Evolutionary conservation across 495 filamentous ascomycete species (phyloP).

Genomic region (Penicillium desertorum): DNA sequence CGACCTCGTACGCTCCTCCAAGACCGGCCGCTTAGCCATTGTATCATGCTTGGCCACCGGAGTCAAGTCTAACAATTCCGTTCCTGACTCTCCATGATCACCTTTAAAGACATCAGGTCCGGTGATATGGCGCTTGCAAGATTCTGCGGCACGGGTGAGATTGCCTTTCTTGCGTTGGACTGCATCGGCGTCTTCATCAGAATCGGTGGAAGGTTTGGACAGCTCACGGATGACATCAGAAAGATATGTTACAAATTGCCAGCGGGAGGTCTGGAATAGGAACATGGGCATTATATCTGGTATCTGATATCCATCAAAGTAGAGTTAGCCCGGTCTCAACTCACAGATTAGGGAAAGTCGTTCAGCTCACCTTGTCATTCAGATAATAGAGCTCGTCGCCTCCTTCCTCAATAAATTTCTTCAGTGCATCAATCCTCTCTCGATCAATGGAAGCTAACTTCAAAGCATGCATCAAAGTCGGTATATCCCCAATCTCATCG

Average conservation of each 20-base stretch:
- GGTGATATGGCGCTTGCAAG: constrained; percentile 34
- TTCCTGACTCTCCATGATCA: constrained; percentile 19
- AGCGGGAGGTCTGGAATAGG: constrained; percentile 84
- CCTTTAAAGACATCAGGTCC: constrained; percentile 39
- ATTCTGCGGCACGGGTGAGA: constrained; percentile 39
- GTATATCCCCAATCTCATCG: constrained; percentile 65
- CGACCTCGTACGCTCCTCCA: constrained; percentile 30
- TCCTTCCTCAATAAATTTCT: constrained; percentile 74
- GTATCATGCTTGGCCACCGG: constrained; percentile 30
- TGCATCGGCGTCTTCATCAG: constrained; percentile 31
- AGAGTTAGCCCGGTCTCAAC: constrained; percentile 13
- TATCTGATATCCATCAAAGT: constrained; percentile 47
- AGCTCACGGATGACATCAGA: constrained; percentile 57
- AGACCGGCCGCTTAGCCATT: constrained; percentile 28
- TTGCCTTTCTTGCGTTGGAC: constrained; percentile 43
- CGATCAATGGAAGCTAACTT: constrained; percentile 75
- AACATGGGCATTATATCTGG: constrained; percentile 81
- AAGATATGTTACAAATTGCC: constrained; percentile 70
- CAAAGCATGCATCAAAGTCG: constrained; percentile 61
- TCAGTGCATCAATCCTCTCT: constrained; percentile 80
- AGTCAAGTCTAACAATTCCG: constrained; percentile 35
- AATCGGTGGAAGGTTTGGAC: constrained; percentile 20
- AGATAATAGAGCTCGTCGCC: constrained; percentile 80
- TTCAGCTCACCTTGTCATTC: constrained; percentile 53
- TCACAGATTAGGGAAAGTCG: neutral